Evolutionary conservation across 768 basidiomycete species (phyloP).

Genomic region (Panus rudis): DNA sequence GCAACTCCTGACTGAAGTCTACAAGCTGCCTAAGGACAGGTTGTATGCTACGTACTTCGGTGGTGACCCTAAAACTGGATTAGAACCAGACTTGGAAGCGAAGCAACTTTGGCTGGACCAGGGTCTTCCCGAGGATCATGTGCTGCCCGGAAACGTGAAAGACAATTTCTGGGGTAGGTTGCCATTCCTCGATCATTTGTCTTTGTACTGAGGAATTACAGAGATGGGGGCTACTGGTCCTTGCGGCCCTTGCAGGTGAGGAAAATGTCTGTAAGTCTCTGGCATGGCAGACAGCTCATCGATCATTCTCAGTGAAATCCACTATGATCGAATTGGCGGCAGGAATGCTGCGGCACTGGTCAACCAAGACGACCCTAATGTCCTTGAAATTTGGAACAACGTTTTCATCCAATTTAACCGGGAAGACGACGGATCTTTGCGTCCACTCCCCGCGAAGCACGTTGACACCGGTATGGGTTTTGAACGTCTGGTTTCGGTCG

Average conservation of each 20-base stretch:
- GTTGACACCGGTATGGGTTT: conserved; percentile 99
- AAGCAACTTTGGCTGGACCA: conserved; percentile 82
- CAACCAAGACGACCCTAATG: conserved; percentile 94
- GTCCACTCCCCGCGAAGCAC: conserved; percentile 81
- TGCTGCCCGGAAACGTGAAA: conserved; percentile 90
- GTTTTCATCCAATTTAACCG: conserved; percentile 99
- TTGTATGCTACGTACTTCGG: conserved; percentile 98
- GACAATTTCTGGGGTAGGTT: conserved; percentile 97
- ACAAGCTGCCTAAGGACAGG: conserved; percentile 80
- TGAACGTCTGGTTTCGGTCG: conserved; percentile 90
- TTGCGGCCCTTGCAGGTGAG: conserved; percentile 90
- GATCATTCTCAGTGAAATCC: conserved; percentile 65
- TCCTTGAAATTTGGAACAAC: conserved; percentile 99
- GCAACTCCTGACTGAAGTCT: conserved; percentile 89
- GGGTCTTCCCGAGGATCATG: conserved; percentile 84
- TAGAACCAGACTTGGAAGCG: conserved; percentile 86
- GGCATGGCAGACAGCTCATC: background rate
- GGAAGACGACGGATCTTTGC: conserved; percentile 79
- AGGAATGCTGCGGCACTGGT: conserved; percentile 90
- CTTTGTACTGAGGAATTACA: conserved; percentile 23
- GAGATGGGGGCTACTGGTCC: conserved; percentile 99
- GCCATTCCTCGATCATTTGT: background rate
- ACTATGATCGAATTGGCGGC: conserved; percentile 97
- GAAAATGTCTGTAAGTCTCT: background rate
- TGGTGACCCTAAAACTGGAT: conserved; percentile 77